These are phyloP conservation scores for Lachnellula cervina DNA, from an alignment of 2,329 filamentous ascomycete genomes.

Conservation along the genomic window DNA sequence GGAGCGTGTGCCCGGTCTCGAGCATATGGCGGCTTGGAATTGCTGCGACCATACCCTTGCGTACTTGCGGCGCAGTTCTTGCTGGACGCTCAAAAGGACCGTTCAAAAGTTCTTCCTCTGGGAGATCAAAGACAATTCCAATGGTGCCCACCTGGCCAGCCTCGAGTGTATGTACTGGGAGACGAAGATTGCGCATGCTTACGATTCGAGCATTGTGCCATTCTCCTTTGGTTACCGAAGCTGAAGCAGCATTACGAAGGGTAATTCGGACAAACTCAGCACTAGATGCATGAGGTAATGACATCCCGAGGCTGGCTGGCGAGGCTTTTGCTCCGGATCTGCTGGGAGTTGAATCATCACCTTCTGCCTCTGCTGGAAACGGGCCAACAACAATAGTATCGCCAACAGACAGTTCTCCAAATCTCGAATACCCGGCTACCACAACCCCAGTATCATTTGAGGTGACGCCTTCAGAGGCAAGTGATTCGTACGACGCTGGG, in stretches of 20 bases:
- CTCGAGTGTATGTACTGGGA: conserved; percentile 72
- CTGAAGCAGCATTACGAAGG: conserved; percentile 48
- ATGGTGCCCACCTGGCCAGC: conserved; percentile 86
- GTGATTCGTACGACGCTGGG: conserved; percentile 55
- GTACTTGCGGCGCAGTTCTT: conserved; percentile 41
- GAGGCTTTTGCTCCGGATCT: conserved; percentile 41
- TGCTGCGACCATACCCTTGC: conserved; percentile 81
- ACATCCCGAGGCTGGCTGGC: conserved; percentile 39
- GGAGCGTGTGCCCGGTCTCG: conserved; percentile 52
- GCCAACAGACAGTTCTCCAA: conserved; percentile 71
- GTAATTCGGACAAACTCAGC: conserved; percentile 48
- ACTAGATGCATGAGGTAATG: conserved; percentile 49
- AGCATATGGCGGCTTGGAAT: conserved; percentile 55
- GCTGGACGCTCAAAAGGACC: conserved; percentile 28
- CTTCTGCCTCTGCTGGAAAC: conserved; percentile 56
- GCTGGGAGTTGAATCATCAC: conserved; percentile 25
- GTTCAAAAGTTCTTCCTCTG: conserved; percentile 32
- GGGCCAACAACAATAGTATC: conserved; percentile 77
- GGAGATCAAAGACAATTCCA: conserved; percentile 61
- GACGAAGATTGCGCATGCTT: conserved; percentile 80
- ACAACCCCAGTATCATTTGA: conserved; percentile 56
- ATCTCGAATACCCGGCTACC: conserved; percentile 78
- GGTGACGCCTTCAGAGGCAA: conserved; percentile 34
- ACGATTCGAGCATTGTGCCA: conserved; percentile 80
- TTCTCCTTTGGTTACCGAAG: conserved; percentile 53